A percentile compares a stretch with the other conserved stretches of the same genome.
Evolutionary conservation across 2,329 filamentous ascomycete genomes (phyloP).

Genomic region (Arthrocladium fulminans): DNA sequence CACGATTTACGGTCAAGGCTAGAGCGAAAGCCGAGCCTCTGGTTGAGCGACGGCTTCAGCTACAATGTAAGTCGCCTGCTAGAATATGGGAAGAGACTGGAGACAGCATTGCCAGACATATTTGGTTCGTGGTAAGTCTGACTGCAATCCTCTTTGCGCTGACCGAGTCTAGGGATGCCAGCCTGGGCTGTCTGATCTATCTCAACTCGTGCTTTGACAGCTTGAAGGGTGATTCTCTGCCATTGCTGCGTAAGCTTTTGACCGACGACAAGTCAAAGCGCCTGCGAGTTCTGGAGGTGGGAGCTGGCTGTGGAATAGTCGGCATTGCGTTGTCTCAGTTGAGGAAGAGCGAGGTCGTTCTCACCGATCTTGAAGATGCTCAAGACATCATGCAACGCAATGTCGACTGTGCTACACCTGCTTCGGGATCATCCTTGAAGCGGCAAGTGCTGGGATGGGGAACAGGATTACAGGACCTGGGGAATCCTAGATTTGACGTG

Average conservation of each 20-base stretch:
- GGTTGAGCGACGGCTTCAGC: conserved; percentile 47
- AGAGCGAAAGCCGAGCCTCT: conserved; percentile 41
- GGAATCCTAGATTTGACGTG: conserved; percentile 42
- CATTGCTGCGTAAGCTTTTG: conserved; percentile 29
- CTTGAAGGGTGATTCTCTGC: conserved; percentile 20
- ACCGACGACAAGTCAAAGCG: conserved; percentile 23
- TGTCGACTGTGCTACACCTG: conserved; percentile 36
- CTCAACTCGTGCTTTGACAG: conserved; percentile 37
- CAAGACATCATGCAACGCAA: conserved; percentile 52
- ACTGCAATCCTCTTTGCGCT: conserved; percentile 1
- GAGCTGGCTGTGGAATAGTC: conserved; percentile 60
- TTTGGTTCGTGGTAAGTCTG: conserved; percentile 42
- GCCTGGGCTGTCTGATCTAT: conserved; percentile 48
- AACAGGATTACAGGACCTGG: conserved; percentile 35
- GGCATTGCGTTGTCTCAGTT: conserved; percentile 54
- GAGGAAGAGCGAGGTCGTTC: conserved; percentile 43
- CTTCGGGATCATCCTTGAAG: conserved; percentile 34
- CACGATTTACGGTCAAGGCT: conserved; percentile 32
- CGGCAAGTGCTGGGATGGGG: conserved; percentile 56
- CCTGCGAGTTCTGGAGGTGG: conserved; percentile 54
- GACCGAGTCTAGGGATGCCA: conserved; percentile 44
- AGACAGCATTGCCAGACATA: conserved; percentile 62
- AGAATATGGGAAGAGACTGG: conserved; percentile 61
- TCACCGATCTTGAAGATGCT: conserved; percentile 60
- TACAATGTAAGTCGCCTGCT: conserved; percentile 34